Base-by-base conservation (phyloP, 352 stramenopile genomes). In the Discostella stelligera region DNA sequence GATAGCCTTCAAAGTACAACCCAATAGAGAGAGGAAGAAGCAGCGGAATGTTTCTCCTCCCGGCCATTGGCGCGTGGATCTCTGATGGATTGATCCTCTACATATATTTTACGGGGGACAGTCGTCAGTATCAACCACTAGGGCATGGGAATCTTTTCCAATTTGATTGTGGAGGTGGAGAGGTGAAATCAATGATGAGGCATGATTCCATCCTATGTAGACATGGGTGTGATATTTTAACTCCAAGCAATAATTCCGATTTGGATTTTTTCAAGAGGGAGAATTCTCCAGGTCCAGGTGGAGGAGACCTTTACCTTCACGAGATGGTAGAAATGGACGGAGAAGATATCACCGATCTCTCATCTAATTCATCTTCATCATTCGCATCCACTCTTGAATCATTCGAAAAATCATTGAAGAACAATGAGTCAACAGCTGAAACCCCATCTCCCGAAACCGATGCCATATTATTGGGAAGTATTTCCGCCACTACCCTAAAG, bases 21-120 rank as follows among this genome's bases (percentile, higher is more conserved):
- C 0, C 37, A 44, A 44, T 32, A 44, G 37, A 14, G 37, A 44
- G 37, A 44, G 37, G 2, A 8, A 14, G 7, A 44, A n/a, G n/a
- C 11, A 74, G 30, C 59, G 3, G 72, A 67, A 85, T 85, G 77
- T 81, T 85, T 64, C 73, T 85, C 25, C 77, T 85, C 21, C 77
- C 71, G 62, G 72, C 67, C 20, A 77, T 78, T 5, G 74, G 72
- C 13, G 71, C 71, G 8, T 78, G 67, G 74, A 79, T 81, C 62
- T 82, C 77, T 41, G 77, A 85, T 48, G 66, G 63, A 49, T 71
- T 85, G 23, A 78, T 81, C 10, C 66, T 81, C 41, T 81, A 79
- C 50, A 61, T 85, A 55, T 71, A 85, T 60, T 81, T 78, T 62
- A 61, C 65, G 8, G 44, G 41, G 9, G 61, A 18, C 11, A 59